Base-by-base conservation (phyloP, 1,284 basidiomycete species). In the Mycosarcoma maydis region DNA sequence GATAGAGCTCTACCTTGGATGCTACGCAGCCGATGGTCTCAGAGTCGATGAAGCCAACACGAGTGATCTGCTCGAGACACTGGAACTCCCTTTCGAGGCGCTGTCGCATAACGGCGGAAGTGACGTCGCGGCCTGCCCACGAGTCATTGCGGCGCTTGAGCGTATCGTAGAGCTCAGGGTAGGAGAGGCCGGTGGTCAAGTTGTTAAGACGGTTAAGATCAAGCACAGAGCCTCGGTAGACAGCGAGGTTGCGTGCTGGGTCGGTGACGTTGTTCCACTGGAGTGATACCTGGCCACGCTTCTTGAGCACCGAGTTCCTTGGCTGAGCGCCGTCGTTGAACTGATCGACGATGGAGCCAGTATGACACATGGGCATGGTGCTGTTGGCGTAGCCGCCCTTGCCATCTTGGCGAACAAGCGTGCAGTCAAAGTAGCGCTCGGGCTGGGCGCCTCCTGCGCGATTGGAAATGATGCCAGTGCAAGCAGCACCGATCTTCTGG, bases 361-460 rank as follows among this genome's bases (percentile, higher is more conserved):
- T 47, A 54, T 79, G 77, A 54, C 75, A 77, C 76, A 72, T 68
- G 38, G 30, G 19, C 13, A 11, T 11, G 6, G 59, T 51, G 36
- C 49, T 60, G 57, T 72, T 71, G 26, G 56, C 49, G 48, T 70
- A 73, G 22, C 36, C 56, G 1, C 83, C 84, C 3, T 85, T 88
- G 34, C 89, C 90, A 65, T 87, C 86, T 80, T 93, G 92, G 70
- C 88, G 86, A 83, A 87, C 90, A 41, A 94, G 83, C 78, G 95
- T 95, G 86, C 96, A 98, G 3, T 94, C 92, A 83, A 98, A 97
- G 83, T 97, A 97, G 91, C 92, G 96, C 0, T 76, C 83, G 14
- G 73, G 72, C 41, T 73, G 62, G 13, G 55, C 53, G 65, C 86
- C 81, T 22, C 60, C 66, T n/a, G 26, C 42, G 20, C 58, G 45